These are phyloP conservation scores for Haematococcus sp. DNA, from an alignment of 139 green algal genomes.

Conservation along the genomic window DNA sequence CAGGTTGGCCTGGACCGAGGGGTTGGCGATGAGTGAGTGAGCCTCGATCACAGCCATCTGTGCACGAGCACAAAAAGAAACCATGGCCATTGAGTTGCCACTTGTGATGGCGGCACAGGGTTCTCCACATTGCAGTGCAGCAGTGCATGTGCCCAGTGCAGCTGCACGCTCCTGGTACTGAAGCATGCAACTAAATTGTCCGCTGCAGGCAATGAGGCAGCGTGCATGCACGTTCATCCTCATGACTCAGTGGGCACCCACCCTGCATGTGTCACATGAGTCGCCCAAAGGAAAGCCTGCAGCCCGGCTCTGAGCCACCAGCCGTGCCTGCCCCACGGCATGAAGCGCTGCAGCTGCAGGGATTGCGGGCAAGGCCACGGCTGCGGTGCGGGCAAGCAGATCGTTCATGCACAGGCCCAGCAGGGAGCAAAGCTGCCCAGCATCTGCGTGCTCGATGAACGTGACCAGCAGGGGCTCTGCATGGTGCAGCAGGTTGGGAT, in stretches of 20 bases:
- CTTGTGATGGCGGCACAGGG: too few relatives aligned
- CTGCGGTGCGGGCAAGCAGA: not conserved
- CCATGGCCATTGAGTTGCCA: too few relatives aligned
- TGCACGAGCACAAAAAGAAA: not conserved
- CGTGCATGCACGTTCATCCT: not conserved
- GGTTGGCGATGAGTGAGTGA: constrained; percentile 35
- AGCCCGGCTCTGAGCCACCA: not conserved
- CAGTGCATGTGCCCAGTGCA: too few relatives aligned
- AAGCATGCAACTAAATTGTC: too few relatives aligned
- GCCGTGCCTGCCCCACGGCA: not conserved
- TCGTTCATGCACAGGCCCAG: constrained; percentile 14
- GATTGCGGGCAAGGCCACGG: constrained; percentile 2
- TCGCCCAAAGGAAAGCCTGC: not conserved
- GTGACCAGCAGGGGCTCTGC: constrained; percentile 16
- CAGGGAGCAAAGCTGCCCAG: constrained; percentile 13
- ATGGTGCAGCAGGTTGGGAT: not conserved
- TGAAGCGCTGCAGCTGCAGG: not conserved
- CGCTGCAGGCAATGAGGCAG: too few relatives aligned
- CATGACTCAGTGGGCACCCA: not conserved
- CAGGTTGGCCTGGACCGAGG: constrained; percentile 28
- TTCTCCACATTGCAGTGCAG: too few relatives aligned
- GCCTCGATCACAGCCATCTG: constrained; percentile 45
- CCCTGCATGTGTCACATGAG: not conserved
- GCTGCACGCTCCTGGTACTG: too few relatives aligned
- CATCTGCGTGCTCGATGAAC: constrained; percentile 15